phyloP scores from a whole-genome alignment of 1,284 basidiomycete species.

The Ceratobasidium sp. region DNA sequence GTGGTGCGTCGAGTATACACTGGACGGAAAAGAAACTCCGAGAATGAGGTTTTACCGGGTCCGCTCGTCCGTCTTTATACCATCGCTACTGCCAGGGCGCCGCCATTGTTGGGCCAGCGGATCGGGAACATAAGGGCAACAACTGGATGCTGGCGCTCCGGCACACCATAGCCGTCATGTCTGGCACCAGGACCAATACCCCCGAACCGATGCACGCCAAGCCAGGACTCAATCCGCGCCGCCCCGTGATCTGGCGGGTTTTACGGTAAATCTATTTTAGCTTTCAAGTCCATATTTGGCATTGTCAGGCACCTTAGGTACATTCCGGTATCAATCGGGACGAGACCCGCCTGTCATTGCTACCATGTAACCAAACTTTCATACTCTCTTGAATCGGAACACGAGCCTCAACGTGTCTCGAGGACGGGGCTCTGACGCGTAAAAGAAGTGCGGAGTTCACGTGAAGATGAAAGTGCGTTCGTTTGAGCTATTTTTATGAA shows the following conservation, averaged over 20 bases:
- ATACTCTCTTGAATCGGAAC: no score
- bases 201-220: not conserved
- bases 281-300: not conserved
- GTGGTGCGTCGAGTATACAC: conserved; percentile 21
- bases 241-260: not conserved
- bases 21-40: not conserved
- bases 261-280: not conserved
- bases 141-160: not conserved
- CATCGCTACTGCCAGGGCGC: not conserved
- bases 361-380: no score
- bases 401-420: no score
- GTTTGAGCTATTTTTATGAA: not conserved
- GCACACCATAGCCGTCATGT: not conserved
- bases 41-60: not conserved
- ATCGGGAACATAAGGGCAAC: not conserved
- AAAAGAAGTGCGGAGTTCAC: conserved; percentile 5
- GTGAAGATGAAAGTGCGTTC: conserved; percentile 2
- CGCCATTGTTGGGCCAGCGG: not conserved
- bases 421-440: no score
- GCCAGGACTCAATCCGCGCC: not conserved
- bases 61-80: conserved; percentile 1
- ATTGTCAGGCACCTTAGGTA: not conserved
- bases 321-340: not conserved
- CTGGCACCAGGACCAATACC: not conserved
- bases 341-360: no score